phyloP scores from a whole-genome alignment of 345 rosid species.

The Eucalyptus albens region DNA sequence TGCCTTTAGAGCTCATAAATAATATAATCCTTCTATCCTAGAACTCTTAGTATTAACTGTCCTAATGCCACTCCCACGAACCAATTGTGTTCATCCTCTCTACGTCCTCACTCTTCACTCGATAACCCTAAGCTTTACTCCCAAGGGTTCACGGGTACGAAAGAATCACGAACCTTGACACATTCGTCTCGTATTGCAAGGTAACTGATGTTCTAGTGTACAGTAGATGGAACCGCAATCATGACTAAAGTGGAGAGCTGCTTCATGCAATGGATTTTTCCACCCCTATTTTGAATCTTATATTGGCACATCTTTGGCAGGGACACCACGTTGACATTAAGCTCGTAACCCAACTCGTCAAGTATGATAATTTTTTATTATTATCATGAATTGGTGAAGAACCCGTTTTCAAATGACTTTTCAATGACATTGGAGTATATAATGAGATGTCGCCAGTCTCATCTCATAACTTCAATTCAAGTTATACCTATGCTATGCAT shows the following conservation, averaged over 20 bases:
- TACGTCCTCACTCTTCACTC: no score
- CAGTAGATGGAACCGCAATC: neutral
- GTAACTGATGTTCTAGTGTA: neutral
- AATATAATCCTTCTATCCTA: no score
- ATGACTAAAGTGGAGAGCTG: neutral
- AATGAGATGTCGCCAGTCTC: neutral
- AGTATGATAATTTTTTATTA: neutral
- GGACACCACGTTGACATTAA: neutral
- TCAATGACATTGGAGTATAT: neutral
- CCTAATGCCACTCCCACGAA: no score
- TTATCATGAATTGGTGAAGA: neutral
- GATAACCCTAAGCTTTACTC: no score
- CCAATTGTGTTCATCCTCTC: no score
- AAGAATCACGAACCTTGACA: no score
- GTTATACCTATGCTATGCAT: neutral
- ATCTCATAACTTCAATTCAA: neutral
- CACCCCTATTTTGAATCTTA: neutral
- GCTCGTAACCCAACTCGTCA: neutral
- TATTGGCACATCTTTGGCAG: neutral
- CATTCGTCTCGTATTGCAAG: neutral
- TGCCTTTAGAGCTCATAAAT: no score
- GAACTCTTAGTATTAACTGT: no score
- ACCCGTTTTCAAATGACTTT: neutral
- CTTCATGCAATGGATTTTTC: neutral
- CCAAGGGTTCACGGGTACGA: no score